Evolutionary conservation across 164 flowering plant species (phyloP).

Genomic region (Echeveria elegans): DNA sequence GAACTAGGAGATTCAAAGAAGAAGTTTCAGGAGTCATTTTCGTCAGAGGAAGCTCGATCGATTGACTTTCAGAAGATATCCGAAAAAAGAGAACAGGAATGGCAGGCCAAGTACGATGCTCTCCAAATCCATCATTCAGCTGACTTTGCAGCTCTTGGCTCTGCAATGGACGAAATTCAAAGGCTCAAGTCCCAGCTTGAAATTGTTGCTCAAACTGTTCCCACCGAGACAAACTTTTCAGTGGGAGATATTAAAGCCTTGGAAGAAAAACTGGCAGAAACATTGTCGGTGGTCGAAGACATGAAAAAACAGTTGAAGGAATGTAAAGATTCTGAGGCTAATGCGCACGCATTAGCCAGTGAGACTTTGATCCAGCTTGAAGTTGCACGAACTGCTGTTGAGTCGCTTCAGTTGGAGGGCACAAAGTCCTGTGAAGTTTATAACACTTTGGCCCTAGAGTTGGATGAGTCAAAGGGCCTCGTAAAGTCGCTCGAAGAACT

Average conservation of each 20-base stretch:
- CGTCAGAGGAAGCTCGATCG: slow-evolving; percentile 38
- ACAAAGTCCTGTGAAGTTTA: slow-evolving; percentile 37
- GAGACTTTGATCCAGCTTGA: slow-evolving; percentile 59
- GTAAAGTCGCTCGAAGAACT: slow-evolving; percentile 44
- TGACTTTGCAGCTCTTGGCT: slow-evolving; percentile 44
- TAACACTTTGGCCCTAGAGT: slow-evolving; percentile 37
- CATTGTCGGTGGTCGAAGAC: slow-evolving; percentile 41
- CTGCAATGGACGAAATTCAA: slow-evolving; percentile 62
- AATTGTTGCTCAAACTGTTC: slow-evolving; percentile 31
- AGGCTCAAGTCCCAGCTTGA: slow-evolving; percentile 55
- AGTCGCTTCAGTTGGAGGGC: slow-evolving; percentile 40
- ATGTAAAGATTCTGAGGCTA: slow-evolving; percentile 60
- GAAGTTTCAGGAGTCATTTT: slow-evolving; percentile 39
- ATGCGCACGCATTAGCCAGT: slow-evolving; percentile 33
- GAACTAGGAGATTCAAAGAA: slow-evolving; percentile 59
- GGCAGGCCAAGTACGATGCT: slow-evolving; percentile 49
- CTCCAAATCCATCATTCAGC: slow-evolving; percentile 33
- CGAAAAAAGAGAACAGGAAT: slow-evolving; percentile 36
- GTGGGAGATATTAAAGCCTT: slow-evolving; percentile 37
- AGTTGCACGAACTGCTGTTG: slow-evolving; percentile 46
- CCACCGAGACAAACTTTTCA: slow-evolving; percentile 22
- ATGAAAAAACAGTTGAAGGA: slow-evolving; percentile 45
- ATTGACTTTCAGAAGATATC: slow-evolving; percentile 33
- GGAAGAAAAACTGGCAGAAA: slow-evolving; percentile 42
- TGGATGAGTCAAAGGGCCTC: slow-evolving; percentile 45